Conservation (phyloP, 768 basidiomycete species). For the Calvatia gigantea region DNA sequence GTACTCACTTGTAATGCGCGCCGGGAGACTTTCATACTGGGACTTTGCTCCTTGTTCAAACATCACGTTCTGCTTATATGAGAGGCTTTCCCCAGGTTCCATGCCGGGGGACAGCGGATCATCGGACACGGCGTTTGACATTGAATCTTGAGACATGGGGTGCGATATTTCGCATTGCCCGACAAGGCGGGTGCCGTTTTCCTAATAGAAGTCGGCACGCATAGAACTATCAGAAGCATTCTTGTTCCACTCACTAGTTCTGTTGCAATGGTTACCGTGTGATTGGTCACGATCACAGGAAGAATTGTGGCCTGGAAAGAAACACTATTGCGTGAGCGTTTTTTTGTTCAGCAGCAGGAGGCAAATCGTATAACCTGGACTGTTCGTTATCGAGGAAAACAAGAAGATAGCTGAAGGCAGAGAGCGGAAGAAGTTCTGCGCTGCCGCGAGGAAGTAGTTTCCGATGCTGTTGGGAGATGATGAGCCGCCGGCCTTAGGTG, state of each 20-base stretch:
- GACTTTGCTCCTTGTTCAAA: conserved; percentile 57
- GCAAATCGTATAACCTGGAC: conserved; percentile 39
- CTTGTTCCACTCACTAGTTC: conserved; percentile 56
- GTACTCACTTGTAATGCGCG: conserved; percentile 61
- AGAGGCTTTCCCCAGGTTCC: conserved; percentile 46
- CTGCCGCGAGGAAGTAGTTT: conserved; percentile 89
- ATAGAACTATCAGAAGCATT: conserved; percentile 16
- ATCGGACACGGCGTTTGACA: conserved; percentile 28
- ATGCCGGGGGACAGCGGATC: conserved; percentile 44
- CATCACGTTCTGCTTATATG: conserved; percentile 56
- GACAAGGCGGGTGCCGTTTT: conserved; percentile 72
- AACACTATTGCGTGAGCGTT: not conserved
- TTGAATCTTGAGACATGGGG: conserved; percentile 44
- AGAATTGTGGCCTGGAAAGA: conserved; percentile 65
- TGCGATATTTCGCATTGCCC: conserved; percentile 96
- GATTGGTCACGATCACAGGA: conserved; percentile 90
- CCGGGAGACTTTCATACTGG: conserved; percentile 50
- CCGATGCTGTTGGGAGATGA: conserved; percentile 54
- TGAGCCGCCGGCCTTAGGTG: not conserved
- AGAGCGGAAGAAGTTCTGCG: conserved; percentile 87
- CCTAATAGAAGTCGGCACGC: conserved; percentile 34
- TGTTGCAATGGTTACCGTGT: conserved; percentile 93
- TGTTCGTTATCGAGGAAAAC: conserved; percentile 88
- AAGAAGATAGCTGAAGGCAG: conserved; percentile 92
- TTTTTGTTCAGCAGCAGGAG: not conserved